Percentiles rank a stretch among this genome's conserved stretches.
These are phyloP conservation scores for Myochromella boudieri DNA, from an alignment of 768 basidiomycete genomes.

Conservation along the genomic window DNA sequence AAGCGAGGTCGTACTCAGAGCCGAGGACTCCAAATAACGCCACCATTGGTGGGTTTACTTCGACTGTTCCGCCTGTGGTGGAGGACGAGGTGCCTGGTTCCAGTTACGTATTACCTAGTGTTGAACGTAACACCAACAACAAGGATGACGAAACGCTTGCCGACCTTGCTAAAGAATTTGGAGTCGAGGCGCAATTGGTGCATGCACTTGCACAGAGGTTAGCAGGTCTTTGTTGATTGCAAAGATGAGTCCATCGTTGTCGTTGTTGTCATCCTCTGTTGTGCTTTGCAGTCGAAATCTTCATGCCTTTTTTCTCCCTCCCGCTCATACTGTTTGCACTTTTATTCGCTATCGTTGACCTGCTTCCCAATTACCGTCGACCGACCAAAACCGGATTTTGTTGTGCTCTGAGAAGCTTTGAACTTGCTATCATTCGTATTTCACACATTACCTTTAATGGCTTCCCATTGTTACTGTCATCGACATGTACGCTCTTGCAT, in stretches of 20 bases:
- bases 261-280: slow-evolving; percentile 11
- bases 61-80: slow-evolving; percentile 7
- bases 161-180: slow-evolving; percentile 72
- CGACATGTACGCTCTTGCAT: slow-evolving; percentile 7
- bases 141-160: slow-evolving; percentile 34
- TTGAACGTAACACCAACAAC: slow-evolving; percentile 12
- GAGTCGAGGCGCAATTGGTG: slow-evolving; percentile 66
- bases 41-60: slow-evolving; percentile 12
- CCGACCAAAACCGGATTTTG: slow-evolving; percentile 9
- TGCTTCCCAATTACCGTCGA: slow-evolving; percentile 1
- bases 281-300: slow-evolving; percentile 10
- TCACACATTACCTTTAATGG: slow-evolving; percentile 1
- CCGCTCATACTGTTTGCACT: not conserved
- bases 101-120: no score
- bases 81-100: slow-evolving; percentile 13
- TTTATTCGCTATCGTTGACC: not conserved
- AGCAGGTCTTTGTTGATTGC: slow-evolving; percentile 19
- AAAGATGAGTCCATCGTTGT: not conserved
- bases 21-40: slow-evolving; percentile 26
- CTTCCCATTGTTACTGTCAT: slow-evolving; percentile 8
- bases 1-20: slow-evolving; percentile 15
- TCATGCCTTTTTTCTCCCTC: slow-evolving; percentile 4
- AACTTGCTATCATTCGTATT: slow-evolving; percentile 1
- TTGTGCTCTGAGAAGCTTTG: slow-evolving; percentile 12
- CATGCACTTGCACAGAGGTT: slow-evolving; percentile 68